These are phyloP conservation scores for Ottelia alismoides DNA, from an alignment of 106 monocot genomes.

Conservation along the genomic window DNA sequence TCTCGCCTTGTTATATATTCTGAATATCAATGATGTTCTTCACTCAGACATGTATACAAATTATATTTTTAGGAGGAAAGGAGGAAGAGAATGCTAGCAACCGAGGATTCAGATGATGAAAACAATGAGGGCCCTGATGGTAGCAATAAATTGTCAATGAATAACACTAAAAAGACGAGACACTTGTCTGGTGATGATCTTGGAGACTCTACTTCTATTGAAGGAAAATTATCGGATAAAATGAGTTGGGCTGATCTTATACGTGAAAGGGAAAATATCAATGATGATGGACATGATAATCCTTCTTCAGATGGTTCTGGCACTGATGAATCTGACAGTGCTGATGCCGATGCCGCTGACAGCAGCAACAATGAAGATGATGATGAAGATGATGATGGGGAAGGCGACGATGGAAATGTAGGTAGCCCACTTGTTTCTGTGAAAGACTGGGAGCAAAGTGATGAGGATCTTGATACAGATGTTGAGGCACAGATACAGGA, in stretches of 20 bases:
- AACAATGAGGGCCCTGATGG: too few species aligned
- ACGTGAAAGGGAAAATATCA: slow-evolving; percentile 20
- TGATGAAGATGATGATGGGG: slow-evolving; percentile 13
- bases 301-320: slow-evolving; percentile 28
- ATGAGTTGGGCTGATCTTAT: slow-evolving; percentile 70
- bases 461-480: slow-evolving; percentile 42
- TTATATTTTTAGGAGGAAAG: slow-evolving; percentile 98
- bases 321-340: too few species aligned
- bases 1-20: too few species aligned
- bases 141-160: slow-evolving; percentile 14
- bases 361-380: background rate
- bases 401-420: slow-evolving; percentile 17
- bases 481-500: too few species aligned
- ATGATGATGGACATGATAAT: slow-evolving; percentile 14
- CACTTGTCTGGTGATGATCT: slow-evolving; percentile 86
- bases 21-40: too few species aligned
- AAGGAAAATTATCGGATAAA: slow-evolving; percentile 17
- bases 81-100: slow-evolving; percentile 55
- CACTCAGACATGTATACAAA: too few species aligned
- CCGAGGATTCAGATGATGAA: slow-evolving; percentile 53
- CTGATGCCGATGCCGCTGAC: too few species aligned
- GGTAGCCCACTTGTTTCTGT: slow-evolving; percentile 10
- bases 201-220: slow-evolving; percentile 61
- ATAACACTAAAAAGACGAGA: slow-evolving; percentile 22
- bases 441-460: slow-evolving; percentile 91